Base-by-base conservation (phyloP, 768 basidiomycete species). In the Kwoniella sp. region DNA sequence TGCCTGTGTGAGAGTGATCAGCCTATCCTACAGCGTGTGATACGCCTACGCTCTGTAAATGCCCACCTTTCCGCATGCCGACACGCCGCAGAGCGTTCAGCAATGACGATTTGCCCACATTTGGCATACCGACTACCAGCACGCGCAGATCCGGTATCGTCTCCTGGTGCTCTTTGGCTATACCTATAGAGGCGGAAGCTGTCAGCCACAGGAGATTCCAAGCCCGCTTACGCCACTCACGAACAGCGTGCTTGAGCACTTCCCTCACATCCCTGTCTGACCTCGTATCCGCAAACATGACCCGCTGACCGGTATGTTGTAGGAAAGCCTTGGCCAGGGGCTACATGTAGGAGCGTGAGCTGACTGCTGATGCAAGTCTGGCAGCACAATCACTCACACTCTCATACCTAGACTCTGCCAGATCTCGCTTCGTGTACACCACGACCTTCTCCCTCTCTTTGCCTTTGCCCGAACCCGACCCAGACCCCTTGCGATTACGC, bases 41-140 rank as follows among this genome's bases (percentile, higher is more conserved):
- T n/a, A n/a, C n/a, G n/a, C n/a, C n/a, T n/a, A n/a, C n/a, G n/a
- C n/a, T n/a, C n/a, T n/a, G n/a, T n/a, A n/a, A n/a, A n/a, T n/a
- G n/a, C 84, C 70, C 73, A 92, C 91, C 85, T 70, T 90, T 90
- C 63, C 80, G 78, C 38, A 93, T 87, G 10, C 93, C 93, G 67
- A 84, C 84, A 65, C 82, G 84, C 36, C 93, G 82, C 45, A 99
- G 76, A 37, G 88, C 86, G 73, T 98, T 98, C 73, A 99, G 91
- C 52, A 98, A 69, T 65, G 84, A 87, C 50, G 89, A 92, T 77
- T 98, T 98, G 59, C 95, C 95, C 63, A 98, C 93, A 74, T 99
- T 96, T 46, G 93, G 93, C 75, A 90, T 93, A 1, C 93, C 93
- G 3, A 96, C 88, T 15, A 98, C 88, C 2, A 96, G 80, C 6